Conservation (phyloP, 345 rosid genomes). For the Eucalyptus lansdowneana region DNA sequence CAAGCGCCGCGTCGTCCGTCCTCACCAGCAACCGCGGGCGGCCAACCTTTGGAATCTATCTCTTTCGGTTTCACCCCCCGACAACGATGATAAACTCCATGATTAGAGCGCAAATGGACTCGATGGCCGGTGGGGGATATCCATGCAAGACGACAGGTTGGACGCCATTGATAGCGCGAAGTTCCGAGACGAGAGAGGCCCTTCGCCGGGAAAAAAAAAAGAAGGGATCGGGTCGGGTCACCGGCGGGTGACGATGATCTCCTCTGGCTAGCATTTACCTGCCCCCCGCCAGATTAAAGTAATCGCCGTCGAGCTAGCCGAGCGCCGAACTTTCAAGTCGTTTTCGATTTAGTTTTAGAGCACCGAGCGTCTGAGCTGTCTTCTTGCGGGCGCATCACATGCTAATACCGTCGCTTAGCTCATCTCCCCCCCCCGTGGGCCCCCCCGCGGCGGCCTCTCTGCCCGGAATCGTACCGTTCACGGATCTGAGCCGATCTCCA, state of each 20-base stretch:
- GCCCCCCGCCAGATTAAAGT: not conserved
- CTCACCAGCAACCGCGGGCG: not conserved
- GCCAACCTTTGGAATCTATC: not conserved
- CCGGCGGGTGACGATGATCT: not conserved
- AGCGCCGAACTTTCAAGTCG: not conserved
- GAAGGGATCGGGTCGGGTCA: not conserved
- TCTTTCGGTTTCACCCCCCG: not conserved
- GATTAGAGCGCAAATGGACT: not conserved
- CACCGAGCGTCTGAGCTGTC: not conserved
- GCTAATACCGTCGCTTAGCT: not conserved
- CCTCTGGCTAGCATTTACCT: not conserved
- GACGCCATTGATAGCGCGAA: not conserved
- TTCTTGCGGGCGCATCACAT: not conserved
- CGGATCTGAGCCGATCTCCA: too few species aligned
- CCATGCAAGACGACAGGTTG: not conserved
- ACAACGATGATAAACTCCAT: not conserved
- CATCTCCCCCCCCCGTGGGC: not conserved
- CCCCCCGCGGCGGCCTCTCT: not conserved
- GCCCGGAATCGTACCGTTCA: not conserved
- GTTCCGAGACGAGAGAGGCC: not conserved
- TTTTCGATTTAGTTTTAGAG: accelerated
- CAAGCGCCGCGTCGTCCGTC: not conserved
- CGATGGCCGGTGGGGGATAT: not conserved
- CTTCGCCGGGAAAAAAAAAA: not conserved
- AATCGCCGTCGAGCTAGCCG: not conserved